Conservation (phyloP, 1,139 yeast genomes). For the Schwanniomyces etchellsii region DNA sequence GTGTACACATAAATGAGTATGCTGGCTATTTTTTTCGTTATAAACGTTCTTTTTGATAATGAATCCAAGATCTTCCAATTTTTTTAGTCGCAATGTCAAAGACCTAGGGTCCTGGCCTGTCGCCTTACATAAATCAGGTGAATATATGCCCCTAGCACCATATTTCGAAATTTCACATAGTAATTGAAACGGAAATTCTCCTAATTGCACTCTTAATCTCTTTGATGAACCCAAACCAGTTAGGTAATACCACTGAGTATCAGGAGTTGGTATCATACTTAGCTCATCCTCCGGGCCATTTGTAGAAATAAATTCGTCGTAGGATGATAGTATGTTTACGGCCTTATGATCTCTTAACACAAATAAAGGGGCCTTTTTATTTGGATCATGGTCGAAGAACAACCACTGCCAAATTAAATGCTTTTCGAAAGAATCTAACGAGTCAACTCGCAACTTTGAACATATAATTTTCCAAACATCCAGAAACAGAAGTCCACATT, state of each 20-base stretch:
- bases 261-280: slow-evolving; percentile 29
- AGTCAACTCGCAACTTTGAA: slow-evolving; percentile 13
- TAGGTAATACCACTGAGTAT: slow-evolving; percentile 37
- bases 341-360: slow-evolving; percentile 12
- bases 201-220: slow-evolving; percentile 26
- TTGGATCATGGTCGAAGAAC: slow-evolving; percentile 20
- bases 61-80: slow-evolving; percentile 43
- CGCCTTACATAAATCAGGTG: slow-evolving; percentile 48
- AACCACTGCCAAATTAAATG: slow-evolving; percentile 38
- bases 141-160: slow-evolving; percentile 51
- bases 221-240: slow-evolving; percentile 34
- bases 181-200: slow-evolving; percentile 38
- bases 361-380: slow-evolving; percentile 11
- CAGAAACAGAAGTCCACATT: slow-evolving; percentile 21
- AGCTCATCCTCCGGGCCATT: slow-evolving; percentile 13
- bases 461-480: slow-evolving; percentile 28
- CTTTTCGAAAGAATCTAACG: slow-evolving; percentile 29
- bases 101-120: slow-evolving; percentile 73
- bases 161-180: slow-evolving; percentile 48
- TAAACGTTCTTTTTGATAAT: slow-evolving; percentile 38
- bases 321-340: slow-evolving; percentile 14
- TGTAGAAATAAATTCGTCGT: slow-evolving; percentile 14
- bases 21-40: slow-evolving; percentile 40
- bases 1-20: slow-evolving; percentile 46
- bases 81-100: slow-evolving; percentile 54